phyloP scores from a whole-genome alignment of 2,329 filamentous ascomycete species.

The Penicillium olsonii region DNA sequence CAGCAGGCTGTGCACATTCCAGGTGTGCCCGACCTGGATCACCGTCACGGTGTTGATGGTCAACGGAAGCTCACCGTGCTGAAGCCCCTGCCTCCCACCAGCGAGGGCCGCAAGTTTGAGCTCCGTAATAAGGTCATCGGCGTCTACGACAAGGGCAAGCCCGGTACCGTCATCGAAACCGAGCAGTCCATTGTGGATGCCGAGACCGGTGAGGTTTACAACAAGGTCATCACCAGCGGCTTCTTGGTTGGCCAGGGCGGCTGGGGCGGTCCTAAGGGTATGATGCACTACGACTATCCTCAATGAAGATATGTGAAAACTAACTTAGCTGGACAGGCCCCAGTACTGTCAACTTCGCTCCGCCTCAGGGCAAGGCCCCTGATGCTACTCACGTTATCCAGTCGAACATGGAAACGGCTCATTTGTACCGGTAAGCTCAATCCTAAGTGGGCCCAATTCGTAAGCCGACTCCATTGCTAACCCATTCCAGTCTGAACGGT shows the following conservation, averaged over 20 bases:
- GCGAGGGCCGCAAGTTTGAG: conserved; percentile 73
- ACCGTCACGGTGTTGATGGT: conserved; percentile 74
- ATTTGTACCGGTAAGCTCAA: conserved; percentile 64
- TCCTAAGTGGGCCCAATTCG: neutral
- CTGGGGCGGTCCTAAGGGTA: conserved; percentile 89
- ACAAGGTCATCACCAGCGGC: conserved; percentile 65
- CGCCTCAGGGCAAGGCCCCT: conserved; percentile 69
- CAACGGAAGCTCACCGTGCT: conserved; percentile 78
- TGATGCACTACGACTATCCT: conserved; percentile 13
- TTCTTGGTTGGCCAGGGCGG: conserved; percentile 80
- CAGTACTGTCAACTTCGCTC: conserved; percentile 74
- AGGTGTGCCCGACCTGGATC: conserved; percentile 74
- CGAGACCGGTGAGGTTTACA: conserved; percentile 68
- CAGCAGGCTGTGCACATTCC: conserved; percentile 69
- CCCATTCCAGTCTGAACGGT: conserved; percentile 68
- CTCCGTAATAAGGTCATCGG: conserved; percentile 75
- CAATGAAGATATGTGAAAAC: conserved; percentile 1
- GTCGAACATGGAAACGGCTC: conserved; percentile 70
- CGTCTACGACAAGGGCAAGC: conserved; percentile 86
- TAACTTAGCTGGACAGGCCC: conserved; percentile 47
- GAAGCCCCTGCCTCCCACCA: conserved; percentile 72
- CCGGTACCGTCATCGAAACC: conserved; percentile 77
- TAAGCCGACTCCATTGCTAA: neutral
- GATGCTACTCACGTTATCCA: conserved; percentile 71
- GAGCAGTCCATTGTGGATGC: conserved; percentile 76